These are phyloP conservation scores for Dacryopinax spathularia DNA, from an alignment of 768 basidiomycete genomes.

Conservation along the genomic window DNA sequence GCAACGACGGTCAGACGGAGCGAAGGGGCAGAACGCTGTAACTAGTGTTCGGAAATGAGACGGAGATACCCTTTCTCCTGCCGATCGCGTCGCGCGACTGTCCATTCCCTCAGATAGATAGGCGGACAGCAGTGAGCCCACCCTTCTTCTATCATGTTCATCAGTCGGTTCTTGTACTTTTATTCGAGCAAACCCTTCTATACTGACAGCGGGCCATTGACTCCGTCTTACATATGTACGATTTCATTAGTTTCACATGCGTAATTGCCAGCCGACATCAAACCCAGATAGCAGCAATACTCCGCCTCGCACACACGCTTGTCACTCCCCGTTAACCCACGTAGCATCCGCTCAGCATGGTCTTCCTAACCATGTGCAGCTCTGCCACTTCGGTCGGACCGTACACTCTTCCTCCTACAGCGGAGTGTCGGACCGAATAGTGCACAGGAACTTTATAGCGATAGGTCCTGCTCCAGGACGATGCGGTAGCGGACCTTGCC, in stretches of 20 bases:
- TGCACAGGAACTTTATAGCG: neutral
- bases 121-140: neutral
- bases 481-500: slow-evolving; percentile 28
- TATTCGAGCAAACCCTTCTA: neutral
- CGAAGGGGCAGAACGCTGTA: too few species aligned
- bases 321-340: neutral
- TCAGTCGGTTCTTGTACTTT: neutral
- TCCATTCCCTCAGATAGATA: neutral
- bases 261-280: neutral
- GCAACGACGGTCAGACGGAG: too few species aligned
- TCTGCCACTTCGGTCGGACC: neutral
- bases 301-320: neutral
- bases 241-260: neutral
- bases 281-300: neutral
- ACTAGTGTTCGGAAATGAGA: neutral
- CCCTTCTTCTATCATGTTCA: neutral
- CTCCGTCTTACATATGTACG: neutral
- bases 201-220: neutral
- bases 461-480: slow-evolving; percentile 15
- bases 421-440: neutral
- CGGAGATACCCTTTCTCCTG: slow-evolving; percentile 1
- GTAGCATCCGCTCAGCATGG: neutral
- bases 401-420: neutral
- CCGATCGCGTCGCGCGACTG: neutral
- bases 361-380: neutral